A percentile compares a stretch with the other conserved stretches of the same genome.
Conservation (phyloP, 176 grass and related monocot species). For the Cenchrus americanus region DNA sequence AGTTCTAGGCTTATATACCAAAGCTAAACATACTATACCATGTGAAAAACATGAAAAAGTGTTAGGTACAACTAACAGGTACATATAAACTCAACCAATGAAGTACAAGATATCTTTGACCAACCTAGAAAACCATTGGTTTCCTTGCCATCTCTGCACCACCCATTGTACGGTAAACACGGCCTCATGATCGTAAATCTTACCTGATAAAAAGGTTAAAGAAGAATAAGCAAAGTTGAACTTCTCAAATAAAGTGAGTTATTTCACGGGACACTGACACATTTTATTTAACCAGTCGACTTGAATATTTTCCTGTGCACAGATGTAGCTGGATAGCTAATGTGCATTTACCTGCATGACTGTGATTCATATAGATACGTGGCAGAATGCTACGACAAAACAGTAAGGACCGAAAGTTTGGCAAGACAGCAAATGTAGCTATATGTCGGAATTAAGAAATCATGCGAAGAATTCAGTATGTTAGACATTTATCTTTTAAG, state of each 20-base stretch:
- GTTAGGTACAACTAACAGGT: neutral
- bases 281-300: constrained; percentile 15
- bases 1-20: neutral
- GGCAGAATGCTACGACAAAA: constrained; percentile 1
- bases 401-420: neutral
- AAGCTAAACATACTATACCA: constrained; percentile 9
- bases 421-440: neutral
- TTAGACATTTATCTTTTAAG: constrained; percentile 6
- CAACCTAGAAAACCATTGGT: constrained; percentile 13
- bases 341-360: neutral
- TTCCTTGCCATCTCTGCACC: constrained; percentile 1
- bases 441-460: constrained; percentile 25
- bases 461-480: neutral
- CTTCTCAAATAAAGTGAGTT: constrained; percentile 20
- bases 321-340: constrained; percentile 4
- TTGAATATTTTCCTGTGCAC: constrained; percentile 7
- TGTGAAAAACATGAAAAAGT: constrained; percentile 18
- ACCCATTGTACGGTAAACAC: neutral
- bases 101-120: constrained; percentile 26
- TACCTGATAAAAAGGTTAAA: constrained; percentile 21
- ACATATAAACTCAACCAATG: neutral
- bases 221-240: constrained; percentile 11
- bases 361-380: neutral
- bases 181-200: neutral
- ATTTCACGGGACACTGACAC: neutral